Conservation (phyloP, 2,329 filamentous ascomycete species). For the Sclerotinia minor region DNA sequence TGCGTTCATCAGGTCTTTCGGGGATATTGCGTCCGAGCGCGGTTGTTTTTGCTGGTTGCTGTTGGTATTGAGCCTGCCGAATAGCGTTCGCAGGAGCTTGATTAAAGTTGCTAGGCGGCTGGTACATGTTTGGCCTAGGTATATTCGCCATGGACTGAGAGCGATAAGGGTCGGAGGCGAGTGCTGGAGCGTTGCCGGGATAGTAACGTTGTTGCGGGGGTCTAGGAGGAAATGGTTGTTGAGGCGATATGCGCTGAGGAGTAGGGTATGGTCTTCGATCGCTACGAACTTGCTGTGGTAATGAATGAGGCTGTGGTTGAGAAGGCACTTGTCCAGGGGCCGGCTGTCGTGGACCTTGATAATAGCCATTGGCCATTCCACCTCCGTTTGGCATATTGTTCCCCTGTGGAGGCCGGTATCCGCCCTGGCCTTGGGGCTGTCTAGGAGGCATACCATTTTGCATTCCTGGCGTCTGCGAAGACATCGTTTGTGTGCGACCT, state of each 20-base stretch:
- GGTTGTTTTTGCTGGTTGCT: constrained; percentile 71
- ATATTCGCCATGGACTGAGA: constrained; percentile 88
- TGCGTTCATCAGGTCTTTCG: constrained; percentile 85
- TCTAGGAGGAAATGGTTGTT: constrained; percentile 48
- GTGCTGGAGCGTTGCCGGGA: constrained; percentile 61
- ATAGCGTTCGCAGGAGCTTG: constrained; percentile 72
- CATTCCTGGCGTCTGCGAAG: constrained; percentile 41
- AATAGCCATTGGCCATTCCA: constrained; percentile 52
- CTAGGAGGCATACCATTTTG: constrained; percentile 48
- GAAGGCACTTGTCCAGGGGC: constrained; percentile 41
- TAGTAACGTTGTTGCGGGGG: constrained; percentile 60
- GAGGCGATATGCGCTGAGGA: constrained; percentile 50
- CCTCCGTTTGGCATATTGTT: constrained; percentile 32
- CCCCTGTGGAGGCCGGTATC: constrained; percentile 31
- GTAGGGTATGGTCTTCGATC: constrained; percentile 67
- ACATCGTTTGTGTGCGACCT: constrained; percentile 80
- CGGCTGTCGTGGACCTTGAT: constrained; percentile 47
- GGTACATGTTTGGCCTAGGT: constrained; percentile 71
- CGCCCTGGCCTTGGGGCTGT: constrained; percentile 51
- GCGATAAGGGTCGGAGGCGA: constrained; percentile 83
- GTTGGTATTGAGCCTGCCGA: constrained; percentile 73
- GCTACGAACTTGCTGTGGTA: constrained; percentile 60
- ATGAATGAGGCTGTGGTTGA: constrained; percentile 57
- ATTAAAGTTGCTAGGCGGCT: constrained; percentile 62
- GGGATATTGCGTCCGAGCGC: constrained; percentile 90